Percentiles rank a stretch among this genome's conserved stretches.
phyloP scores from a whole-genome alignment of 2,329 filamentous ascomycete species.

The Aspergillus uvarum region DNA sequence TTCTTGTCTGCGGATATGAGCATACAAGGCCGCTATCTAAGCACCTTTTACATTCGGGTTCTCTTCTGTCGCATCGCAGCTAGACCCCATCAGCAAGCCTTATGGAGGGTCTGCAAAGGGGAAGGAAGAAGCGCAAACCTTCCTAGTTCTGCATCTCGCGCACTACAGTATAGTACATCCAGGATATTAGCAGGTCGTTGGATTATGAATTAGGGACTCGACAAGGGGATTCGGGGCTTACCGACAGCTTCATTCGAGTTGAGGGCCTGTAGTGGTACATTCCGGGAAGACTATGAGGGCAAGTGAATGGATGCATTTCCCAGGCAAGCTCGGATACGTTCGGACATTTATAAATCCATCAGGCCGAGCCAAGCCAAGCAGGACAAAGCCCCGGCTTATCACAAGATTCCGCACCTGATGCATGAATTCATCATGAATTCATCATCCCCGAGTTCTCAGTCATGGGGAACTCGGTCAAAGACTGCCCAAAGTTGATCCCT shows the following conservation, averaged over 20 bases:
- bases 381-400: too few species aligned
- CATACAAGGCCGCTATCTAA: background rate
- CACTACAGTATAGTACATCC: slow-evolving; percentile 1
- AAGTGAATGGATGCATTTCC: too few species aligned
- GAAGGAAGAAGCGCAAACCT: background rate
- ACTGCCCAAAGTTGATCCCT: too few species aligned
- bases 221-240: background rate
- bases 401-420: too few species aligned
- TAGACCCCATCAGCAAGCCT: background rate
- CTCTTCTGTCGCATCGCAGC: slow-evolving; percentile 4
- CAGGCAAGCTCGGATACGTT: background rate
- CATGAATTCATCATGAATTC: too few species aligned
- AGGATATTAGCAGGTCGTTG: too few species aligned
- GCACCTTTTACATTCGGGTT: slow-evolving; percentile 3
- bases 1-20: slow-evolving; percentile 1
- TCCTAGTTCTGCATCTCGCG: slow-evolving; percentile 2
- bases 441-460: too few species aligned
- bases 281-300: too few species aligned
- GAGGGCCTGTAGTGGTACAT: background rate
- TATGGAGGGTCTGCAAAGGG: too few species aligned
- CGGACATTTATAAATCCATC: slow-evolving; percentile 4
- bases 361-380: too few species aligned
- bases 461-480: too few species aligned
- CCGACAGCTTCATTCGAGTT: slow-evolving; percentile 6
- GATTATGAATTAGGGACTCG: background rate